These are phyloP conservation scores for Phellopilus nigrolimitatus DNA, from an alignment of 1,284 basidiomycete genomes.

Conservation along the genomic window DNA sequence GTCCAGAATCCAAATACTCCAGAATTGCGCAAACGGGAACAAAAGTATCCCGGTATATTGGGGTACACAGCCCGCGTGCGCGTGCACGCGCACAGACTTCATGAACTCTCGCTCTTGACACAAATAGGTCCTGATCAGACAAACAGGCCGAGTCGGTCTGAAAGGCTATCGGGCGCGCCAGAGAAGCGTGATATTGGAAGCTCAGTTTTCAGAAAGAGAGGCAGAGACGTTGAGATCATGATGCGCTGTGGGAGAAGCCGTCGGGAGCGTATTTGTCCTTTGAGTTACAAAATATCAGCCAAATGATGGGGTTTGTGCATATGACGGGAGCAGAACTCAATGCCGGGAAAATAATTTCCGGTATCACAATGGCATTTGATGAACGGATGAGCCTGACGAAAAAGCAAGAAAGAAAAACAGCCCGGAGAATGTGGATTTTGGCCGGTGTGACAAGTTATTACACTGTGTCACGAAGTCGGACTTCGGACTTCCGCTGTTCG, in stretches of 20 bases:
- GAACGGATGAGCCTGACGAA: too few species aligned
- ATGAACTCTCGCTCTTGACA: neutral
- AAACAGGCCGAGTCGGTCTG: neutral
- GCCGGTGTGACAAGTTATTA: too few species aligned
- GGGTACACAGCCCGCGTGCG: neutral
- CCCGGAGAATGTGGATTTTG: too few species aligned
- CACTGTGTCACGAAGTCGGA: too few species aligned
- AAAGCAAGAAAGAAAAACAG: too few species aligned
- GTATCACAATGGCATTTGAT: too few species aligned
- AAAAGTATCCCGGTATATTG: slow-evolving; percentile 11
- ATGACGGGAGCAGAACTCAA: too few species aligned
- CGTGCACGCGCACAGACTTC: slow-evolving; percentile 3
- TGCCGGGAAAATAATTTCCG: too few species aligned
- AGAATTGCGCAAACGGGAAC: slow-evolving; percentile 8
- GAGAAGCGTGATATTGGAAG: neutral
- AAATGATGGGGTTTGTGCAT: too few species aligned
- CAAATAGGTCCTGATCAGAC: neutral
- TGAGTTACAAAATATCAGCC: too few species aligned
- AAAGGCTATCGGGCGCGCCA: slow-evolving; percentile 3
- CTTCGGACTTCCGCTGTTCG: too few species aligned
- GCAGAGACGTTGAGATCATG: neutral
- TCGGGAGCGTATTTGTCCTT: neutral
- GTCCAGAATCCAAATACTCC: too few species aligned
- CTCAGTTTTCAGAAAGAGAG: neutral
- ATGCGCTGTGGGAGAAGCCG: neutral